These are phyloP conservation scores for Penicillium herquei DNA, from an alignment of 495 filamentous ascomycete species.

Conservation along the genomic window DNA sequence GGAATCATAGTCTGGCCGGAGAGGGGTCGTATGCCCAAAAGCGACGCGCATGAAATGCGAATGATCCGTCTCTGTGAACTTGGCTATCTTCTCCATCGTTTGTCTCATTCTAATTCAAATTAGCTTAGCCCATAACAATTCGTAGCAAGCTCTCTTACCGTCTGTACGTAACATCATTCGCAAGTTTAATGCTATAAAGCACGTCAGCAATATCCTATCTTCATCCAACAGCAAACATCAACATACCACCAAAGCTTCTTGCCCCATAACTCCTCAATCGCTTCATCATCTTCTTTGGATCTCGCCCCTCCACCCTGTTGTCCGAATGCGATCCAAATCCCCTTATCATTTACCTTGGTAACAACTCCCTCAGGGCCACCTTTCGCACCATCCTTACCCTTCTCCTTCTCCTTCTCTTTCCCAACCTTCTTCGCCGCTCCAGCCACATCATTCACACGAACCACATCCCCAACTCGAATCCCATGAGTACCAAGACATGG, in stretches of 20 bases:
- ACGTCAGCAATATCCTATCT: conserved; percentile 4
- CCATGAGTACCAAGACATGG: conserved; percentile 70
- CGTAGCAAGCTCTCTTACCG: conserved; percentile 46
- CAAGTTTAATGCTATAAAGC: conserved; percentile 73
- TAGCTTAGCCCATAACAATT: background rate
- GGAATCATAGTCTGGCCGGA: conserved; percentile 37
- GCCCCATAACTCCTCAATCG: conserved; percentile 56
- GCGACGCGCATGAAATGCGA: conserved; percentile 76
- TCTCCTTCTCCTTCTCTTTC: conserved; percentile 64
- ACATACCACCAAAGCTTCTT: conserved; percentile 64
- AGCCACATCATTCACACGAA: conserved; percentile 74
- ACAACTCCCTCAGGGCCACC: conserved; percentile 81
- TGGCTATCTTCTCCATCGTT: conserved; percentile 76
- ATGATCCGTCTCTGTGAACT: conserved; percentile 68
- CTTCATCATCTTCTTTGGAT: conserved; percentile 54
- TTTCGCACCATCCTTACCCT: conserved; percentile 36
- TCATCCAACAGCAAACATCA: conserved; percentile 7
- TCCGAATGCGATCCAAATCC: conserved; percentile 67
- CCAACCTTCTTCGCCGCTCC: conserved; percentile 63
- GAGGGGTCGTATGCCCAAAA: conserved; percentile 61
- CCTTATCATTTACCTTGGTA: conserved; percentile 58
- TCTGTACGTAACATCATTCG: conserved; percentile 91
- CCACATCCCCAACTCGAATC: conserved; percentile 83
- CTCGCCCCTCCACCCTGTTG: conserved; percentile 46
- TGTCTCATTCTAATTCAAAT: conserved; percentile 71